These are phyloP conservation scores for Penicillium dipodomyicola DNA, from an alignment of 495 filamentous ascomycete species.

Conservation along the genomic window DNA sequence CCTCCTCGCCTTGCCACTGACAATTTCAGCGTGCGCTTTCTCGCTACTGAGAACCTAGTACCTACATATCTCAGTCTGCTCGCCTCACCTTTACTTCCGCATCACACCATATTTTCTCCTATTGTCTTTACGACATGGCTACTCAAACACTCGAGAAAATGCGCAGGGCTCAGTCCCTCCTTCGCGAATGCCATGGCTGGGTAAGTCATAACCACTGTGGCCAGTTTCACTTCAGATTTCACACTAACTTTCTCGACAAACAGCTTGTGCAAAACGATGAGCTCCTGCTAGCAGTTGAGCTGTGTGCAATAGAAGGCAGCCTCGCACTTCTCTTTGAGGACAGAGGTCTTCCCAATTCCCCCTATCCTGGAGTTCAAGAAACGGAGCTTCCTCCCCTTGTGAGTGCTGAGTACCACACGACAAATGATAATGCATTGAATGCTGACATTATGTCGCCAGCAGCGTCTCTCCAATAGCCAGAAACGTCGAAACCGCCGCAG, in stretches of 20 bases:
- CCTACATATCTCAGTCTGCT: background rate
- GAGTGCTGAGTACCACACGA: background rate
- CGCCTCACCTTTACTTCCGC: background rate
- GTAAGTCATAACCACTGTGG: background rate
- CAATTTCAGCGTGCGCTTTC: background rate
- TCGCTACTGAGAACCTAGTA: background rate
- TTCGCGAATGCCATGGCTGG: slow-evolving; percentile 1
- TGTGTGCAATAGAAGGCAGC: background rate
- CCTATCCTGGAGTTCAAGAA: background rate
- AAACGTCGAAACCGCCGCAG: background rate
- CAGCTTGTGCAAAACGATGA: background rate
- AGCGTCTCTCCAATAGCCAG: background rate
- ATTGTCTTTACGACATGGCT: background rate
- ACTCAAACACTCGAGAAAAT: background rate
- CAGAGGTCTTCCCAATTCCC: background rate
- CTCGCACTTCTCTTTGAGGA: background rate
- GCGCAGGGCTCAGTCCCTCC: background rate
- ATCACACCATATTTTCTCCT: background rate
- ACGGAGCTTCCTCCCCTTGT: background rate
- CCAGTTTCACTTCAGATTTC: background rate
- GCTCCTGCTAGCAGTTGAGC: background rate
- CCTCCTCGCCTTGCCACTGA: background rate
- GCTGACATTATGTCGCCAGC: background rate
- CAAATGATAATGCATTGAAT: background rate
- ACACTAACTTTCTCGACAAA: background rate